Base-by-base conservation (phyloP, 2,329 filamentous ascomycete genomes). In the Pseudonectria foliicola region DNA sequence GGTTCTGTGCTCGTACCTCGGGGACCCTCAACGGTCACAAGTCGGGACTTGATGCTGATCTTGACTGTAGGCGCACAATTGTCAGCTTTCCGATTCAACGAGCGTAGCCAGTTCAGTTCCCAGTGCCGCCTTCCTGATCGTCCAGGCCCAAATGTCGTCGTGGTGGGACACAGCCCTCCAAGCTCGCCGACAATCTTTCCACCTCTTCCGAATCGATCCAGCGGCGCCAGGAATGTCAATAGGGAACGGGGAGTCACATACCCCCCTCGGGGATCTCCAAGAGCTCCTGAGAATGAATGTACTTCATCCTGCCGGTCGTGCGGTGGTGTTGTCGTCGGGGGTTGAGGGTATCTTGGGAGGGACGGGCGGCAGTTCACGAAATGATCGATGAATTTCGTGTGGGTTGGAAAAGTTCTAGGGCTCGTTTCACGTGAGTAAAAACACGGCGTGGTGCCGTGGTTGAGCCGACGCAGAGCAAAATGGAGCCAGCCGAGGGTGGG, bases 261-360 rank as follows among this genome's bases (percentile, higher is more conserved):
- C 88, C 88, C 77, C 89, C 86, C 70, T 95, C 87, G 63, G 93
- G 92, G 72, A 98, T 87, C 63, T 82, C 79, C 74, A 98, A 78
- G 73, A 79, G 77, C 82, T 98, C 90, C 75, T 90, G 78, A 65
- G 87, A 94, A 80, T 95, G 88, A 76, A 98, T 95, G 86, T 95
- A 96, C 79, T 85, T 93, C 92, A 96, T 96, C 74, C 85, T 95
- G 84, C 73, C 71, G 69, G 66, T 66, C 59, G 62, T 64, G 64
- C 62, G 59, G 60, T 60, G 59, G 60, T 61, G 60, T 63, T 66
- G 63, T 59, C 57, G 62, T 59, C 57, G 62, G 52, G 53, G 52
- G 57, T 59, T 60, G 59, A 62, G 59, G 59, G 59, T 61, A 59
- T 61, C 60, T 48, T 59, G 46, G 51, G 52, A 49, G 53, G 53